Evolutionary conservation across 1,139 yeast genomes (phyloP), one percentile per base, ranked within the genome.

Genomic region (Yamadazyma aaseri): DNA sequence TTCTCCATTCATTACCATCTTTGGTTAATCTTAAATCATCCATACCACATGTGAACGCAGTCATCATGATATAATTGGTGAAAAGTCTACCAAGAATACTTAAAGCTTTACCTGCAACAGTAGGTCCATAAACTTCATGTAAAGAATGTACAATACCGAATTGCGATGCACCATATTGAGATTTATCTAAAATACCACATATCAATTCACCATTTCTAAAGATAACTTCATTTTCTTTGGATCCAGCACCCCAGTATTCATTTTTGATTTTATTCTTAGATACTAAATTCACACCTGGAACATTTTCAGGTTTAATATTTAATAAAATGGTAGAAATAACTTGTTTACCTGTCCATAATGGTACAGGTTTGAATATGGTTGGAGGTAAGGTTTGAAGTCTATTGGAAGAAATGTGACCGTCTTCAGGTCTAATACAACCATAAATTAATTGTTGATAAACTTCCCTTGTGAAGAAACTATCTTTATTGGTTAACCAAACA

Each of bases 1-100:
- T 66, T 71, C 99, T 81, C 95, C 95, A 83, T 40, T 70, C 56
- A 58, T 94, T 90, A 57, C 99, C 99, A 50, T 87, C 95, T 5
- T 64, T 78, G 16, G 97, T 92, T 49, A 94, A 75, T 58, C 96
- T 80, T 60, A 94, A 74, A 65, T 94, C 99, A 58, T 94, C 99
- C 98, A 94, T 94, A 75, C 99, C 98, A 80, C 99, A 94, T 7
- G 98, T 92, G 56, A 94, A 86, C 2, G 96, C 98, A 38, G 87
- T 84, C 69, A 80, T 76, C 77, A 85, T 92, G 51, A 84, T 89
- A 60, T 89, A 94, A 58, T 87, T 87, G 28, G 99, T 94, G 65
- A 94, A 92, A 39, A 94, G 71, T 55, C 98, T 78, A 45, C 98
- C 98, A 42, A 94, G 72, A 20, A 92, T 95, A 39, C 95, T 84